Evolutionary conservation across 768 basidiomycete genomes (phyloP), one percentile per base, ranked within the genome.

Genomic region (Lentinula boryana): DNA sequence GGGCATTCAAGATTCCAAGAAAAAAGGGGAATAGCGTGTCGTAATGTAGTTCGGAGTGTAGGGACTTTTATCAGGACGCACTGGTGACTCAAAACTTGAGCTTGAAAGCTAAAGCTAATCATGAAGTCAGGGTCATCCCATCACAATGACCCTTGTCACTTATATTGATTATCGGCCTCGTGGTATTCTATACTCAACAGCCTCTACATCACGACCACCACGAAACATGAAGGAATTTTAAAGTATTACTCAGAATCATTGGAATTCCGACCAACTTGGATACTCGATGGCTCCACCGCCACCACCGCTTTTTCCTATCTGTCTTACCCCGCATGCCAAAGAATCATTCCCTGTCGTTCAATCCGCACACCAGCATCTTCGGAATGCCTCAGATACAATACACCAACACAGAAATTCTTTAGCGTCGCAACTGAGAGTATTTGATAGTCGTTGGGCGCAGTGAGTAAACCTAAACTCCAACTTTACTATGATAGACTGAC

Each of bases 231-330:
- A 27, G 27, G 27, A 0, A 27, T 27, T 27, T 27, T 27, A 3
- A 4, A 27, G 27, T 27, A 27, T 27, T 27, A 27, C 27, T 3
- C 27, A 59, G 91, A 62, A 2, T 80, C 78, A 65, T 88, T 78
- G 21, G 91, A 88, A 65, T 88, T 87, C 15, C 75, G 70, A 32
- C 75, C 77, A 66, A 84, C 27, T 27, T 88, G 36, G 71, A 80
- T 38, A 13, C 36, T 27, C 46, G 16, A 32, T 33, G 32, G 6
- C 50, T 51, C 40, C 38, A 21, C 36, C 57, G 21, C 31, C 46
- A 31, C 57, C 57, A 33, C 57, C 57, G 21, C 41, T 41, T 18
- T 18, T 43, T 41, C 31, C 44, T 16, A 51, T 60, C n/a, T 27
- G 46, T 23, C 15, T 41, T 7, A 46, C 16, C 15, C 46, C 60